Base-by-base conservation (phyloP, 1,284 basidiomycete genomes). In the Tilletia indica region DNA sequence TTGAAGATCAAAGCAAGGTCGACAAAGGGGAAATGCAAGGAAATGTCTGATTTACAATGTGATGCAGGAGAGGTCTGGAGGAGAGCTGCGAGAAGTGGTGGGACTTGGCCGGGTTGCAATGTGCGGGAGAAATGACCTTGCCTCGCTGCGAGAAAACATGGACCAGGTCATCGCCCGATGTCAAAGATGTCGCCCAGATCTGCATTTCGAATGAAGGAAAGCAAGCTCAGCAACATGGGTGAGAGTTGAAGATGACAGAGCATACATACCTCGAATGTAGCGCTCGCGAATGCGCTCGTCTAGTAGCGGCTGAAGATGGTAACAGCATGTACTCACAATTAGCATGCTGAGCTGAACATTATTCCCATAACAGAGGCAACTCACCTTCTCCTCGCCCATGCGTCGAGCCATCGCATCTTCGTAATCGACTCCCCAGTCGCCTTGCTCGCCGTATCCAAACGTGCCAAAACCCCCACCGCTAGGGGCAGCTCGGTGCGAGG, bases 151-250 rank as follows among this genome's bases (percentile, higher is more conserved):
- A n/a, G n/a, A n/a, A n/a, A n/a, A n/a, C n/a, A n/a, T n/a, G n/a
- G n/a, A n/a, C n/a, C n/a, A n/a, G n/a, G 12, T 54, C 51, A 54
- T 54, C 51, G 51, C 19, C 39, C 45, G 45, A 9, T 9, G 19
- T 48, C 68, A 73, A 77, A 79, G 69, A 76, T 76, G 68, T 79
- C 78, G 71, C 78, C 78, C 16, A 79, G 73, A 54, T 79, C 78
- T 78, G 54, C 47, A n/a, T 12, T 3, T 1, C 39, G 42, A 45
- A 45, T 9, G 14, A 3, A 45, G 3, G 14, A 45, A 3, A 45
- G 6, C 6, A 8, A 45, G 42, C 42, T 45, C 42, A 45, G 42
- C 36, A 47, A 54, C 1, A 19, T 69, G 11, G 34, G n/a, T 21
- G 21, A 16, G 6, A 42, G 19, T 21, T 5, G 4, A 5, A 4